phyloP scores from a whole-genome alignment of 2,329 filamentous ascomycete species.

The Escovopsis sp. region DNA sequence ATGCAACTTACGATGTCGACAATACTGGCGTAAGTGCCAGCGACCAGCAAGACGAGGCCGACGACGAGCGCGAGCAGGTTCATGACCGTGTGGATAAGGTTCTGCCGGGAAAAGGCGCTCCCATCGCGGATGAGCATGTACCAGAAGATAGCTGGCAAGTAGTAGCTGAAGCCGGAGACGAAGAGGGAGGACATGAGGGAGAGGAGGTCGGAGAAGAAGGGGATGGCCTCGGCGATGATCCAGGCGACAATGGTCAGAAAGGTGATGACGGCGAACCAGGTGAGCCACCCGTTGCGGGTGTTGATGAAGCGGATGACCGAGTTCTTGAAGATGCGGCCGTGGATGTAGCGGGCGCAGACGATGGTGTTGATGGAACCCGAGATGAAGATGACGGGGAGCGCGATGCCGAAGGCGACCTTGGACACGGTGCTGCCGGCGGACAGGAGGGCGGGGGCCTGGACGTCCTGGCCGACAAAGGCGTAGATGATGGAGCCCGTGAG shows the following conservation, averaged over 20 bases:
- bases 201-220: slow-evolving; percentile 54
- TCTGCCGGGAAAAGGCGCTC: slow-evolving; percentile 12
- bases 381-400: slow-evolving; percentile 58
- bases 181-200: slow-evolving; percentile 34
- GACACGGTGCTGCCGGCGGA: slow-evolving; percentile 44
- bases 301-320: slow-evolving; percentile 32
- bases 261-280: slow-evolving; percentile 44
- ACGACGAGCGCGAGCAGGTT: slow-evolving; percentile 14
- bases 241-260: slow-evolving; percentile 47
- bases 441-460: slow-evolving; percentile 53
- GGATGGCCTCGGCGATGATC: slow-evolving; percentile 57
- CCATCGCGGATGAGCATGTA: slow-evolving; percentile 22
- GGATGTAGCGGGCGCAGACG: slow-evolving; percentile 30
- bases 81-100: slow-evolving; percentile 10
- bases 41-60: slow-evolving; percentile 12
- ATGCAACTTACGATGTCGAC: slow-evolving; percentile 13
- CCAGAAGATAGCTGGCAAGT: slow-evolving; percentile 25
- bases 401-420: slow-evolving; percentile 56
- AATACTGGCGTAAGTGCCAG: slow-evolving; percentile 14
- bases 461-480: slow-evolving; percentile 47
- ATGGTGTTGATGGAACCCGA: slow-evolving; percentile 55
- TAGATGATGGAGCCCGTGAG: slow-evolving; percentile 54
- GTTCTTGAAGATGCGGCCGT: slow-evolving; percentile 29
- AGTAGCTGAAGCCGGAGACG: slow-evolving; percentile 25
- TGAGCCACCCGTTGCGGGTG: slow-evolving; percentile 31